Evolutionary conservation across 805 yeast genomes (phyloP).

Genomic region (Starmerella lactis-condensi): DNA sequence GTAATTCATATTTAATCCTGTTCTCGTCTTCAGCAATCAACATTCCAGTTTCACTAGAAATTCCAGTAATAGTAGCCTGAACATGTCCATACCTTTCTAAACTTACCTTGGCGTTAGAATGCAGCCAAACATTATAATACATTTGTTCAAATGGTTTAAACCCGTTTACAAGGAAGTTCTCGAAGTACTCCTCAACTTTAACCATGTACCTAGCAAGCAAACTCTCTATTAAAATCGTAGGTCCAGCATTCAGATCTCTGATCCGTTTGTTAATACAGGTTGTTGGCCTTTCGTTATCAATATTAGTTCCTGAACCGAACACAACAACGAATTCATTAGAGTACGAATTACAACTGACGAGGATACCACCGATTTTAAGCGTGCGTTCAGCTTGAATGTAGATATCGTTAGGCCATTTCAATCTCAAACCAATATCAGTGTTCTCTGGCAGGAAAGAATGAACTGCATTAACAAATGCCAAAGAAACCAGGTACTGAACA

Average conservation of each 20-base stretch:
- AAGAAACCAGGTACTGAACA: constrained; percentile 64
- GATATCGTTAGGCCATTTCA: constrained; percentile 96
- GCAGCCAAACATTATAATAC: constrained; percentile 79
- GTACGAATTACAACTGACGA: constrained; percentile 59
- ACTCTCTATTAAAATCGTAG: constrained; percentile 29
- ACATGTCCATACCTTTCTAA: constrained; percentile 36
- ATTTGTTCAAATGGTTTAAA: constrained; percentile 44
- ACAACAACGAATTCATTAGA: constrained; percentile 45
- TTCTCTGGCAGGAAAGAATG: constrained; percentile 45
- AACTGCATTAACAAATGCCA: constrained; percentile 70
- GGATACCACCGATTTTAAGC: constrained; percentile 58
- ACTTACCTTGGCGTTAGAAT: constrained; percentile 52
- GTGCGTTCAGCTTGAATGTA: constrained; percentile 35
- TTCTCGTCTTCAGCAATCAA: constrained; percentile 46
- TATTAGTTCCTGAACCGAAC: constrained; percentile 75
- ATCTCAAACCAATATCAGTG: constrained; percentile 54
- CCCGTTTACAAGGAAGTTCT: constrained; percentile 40
- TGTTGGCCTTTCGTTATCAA: constrained; percentile 74
- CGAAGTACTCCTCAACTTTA: constrained; percentile 41
- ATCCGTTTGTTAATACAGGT: constrained; percentile 67
- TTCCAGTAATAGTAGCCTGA: constrained; percentile 56
- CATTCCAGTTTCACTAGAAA: constrained; percentile 69
- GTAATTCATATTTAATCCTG: constrained; percentile 47
- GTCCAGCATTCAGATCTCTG: constrained; percentile 38
- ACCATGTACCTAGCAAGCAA: constrained; percentile 52